These are phyloP conservation scores for Aegilops tauschii DNA, from an alignment of 176 grass and related monocot genomes.

Conservation along the genomic window DNA sequence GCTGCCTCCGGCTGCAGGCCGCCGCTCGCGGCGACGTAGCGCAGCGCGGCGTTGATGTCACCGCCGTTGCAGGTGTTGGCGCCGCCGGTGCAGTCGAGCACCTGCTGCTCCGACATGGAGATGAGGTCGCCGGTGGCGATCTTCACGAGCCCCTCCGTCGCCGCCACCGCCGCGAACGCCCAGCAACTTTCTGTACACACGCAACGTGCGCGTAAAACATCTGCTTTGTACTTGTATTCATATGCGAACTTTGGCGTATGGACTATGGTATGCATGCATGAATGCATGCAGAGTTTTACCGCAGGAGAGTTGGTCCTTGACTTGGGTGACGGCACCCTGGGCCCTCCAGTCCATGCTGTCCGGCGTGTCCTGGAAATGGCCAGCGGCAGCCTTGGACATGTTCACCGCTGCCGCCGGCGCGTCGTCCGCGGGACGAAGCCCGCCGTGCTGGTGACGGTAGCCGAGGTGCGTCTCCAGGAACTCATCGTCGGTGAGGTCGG, in stretches of 20 bases:
- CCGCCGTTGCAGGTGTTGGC: conserved; percentile 35
- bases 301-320: conserved; percentile 43
- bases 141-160: conserved; percentile 34
- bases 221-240: neutral
- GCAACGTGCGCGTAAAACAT: neutral
- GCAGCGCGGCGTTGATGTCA: conserved; percentile 18
- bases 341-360: conserved; percentile 43
- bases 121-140: conserved; percentile 31
- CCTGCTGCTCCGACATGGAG: conserved; percentile 44
- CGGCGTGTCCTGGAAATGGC: neutral
- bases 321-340: conserved; percentile 32
- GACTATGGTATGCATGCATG: neutral
- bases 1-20: neutral
- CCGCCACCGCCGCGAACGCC: conserved; percentile 49
- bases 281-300: conserved; percentile 14
- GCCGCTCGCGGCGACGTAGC: conserved; percentile 32
- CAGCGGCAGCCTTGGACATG: neutral
- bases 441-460: neutral
- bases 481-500: conserved; percentile 48
- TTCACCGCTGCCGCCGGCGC: neutral
- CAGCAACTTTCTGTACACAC: conserved; percentile 38
- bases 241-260: neutral
- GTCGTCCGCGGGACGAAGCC: neutral
- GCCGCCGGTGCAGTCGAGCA: conserved; percentile 31
- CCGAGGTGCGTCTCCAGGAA: conserved; percentile 23